Evolutionary conservation across 306 rosid genomes (phyloP), one percentile per base, ranked within the genome.

Genomic region (Vigna nakashimae): DNA sequence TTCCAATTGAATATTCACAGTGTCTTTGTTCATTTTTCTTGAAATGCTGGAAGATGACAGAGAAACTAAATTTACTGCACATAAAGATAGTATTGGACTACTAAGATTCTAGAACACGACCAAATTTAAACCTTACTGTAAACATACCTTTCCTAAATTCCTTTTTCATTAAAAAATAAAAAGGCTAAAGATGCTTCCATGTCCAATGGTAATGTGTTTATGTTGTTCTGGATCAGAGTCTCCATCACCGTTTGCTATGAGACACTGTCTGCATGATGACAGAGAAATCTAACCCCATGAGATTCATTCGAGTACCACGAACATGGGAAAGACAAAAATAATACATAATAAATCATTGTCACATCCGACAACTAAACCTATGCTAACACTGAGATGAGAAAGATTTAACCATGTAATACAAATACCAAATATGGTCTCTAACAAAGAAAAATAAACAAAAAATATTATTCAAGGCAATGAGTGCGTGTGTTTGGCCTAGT

Each of bases 171-270:
- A 42, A 66, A 20, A 66, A 18, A 49, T 50, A 64, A 43, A 65
- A 16, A 46, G 55, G 40, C 26, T 42, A 65, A 68, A 74, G 58
- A 59, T 73, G 78, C 56, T 52, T 69, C 46, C 70, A 69, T 62
- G 69, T 74, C 74, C 80, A 79, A 67, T 46, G 65, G 43, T 62
- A 51, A 59, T 38, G 17, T 63, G 66, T 79, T 63, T 15, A 17
- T 69, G 56, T 69, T 69, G 57, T 36, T 60, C 80, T 6, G 12
- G 28, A 59, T 20, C 40, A 9, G 32, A 43, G 40, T 68, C 71
- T 79, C 84, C 71, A 53, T 64, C 82, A 43, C 53, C 36, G 24
- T 53, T 48, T 63, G 75, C 79, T 79, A 83, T 11, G 79, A 69
- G 75, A 69, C 77, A 55, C 71, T 79, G 12, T 74, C 87, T 79